phyloP scores from a whole-genome alignment of 768 basidiomycete genomes.

The Boletus huronensis region DNA sequence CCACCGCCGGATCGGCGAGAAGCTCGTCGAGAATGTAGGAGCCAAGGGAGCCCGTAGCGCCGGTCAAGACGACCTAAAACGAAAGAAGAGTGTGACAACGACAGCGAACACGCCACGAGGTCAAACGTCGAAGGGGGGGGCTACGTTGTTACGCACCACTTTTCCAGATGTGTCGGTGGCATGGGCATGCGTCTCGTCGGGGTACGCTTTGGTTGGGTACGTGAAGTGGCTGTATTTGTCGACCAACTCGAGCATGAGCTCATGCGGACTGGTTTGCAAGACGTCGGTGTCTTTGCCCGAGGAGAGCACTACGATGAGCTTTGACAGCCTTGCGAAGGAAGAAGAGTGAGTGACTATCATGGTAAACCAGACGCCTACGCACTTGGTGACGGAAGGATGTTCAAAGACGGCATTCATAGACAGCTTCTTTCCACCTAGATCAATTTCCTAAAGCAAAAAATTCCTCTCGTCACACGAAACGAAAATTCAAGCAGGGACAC shows the following conservation, averaged over 20 bases:
- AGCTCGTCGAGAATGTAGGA: constrained; percentile 50
- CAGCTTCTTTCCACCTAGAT: constrained; percentile 21
- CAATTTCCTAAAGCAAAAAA: constrained; percentile 10
- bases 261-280: constrained; percentile 27
- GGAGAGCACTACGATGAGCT: constrained; percentile 36
- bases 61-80: constrained; percentile 40
- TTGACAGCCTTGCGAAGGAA: constrained; percentile 33
- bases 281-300: constrained; percentile 26
- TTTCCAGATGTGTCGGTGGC: constrained; percentile 3
- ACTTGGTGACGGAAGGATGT: constrained; percentile 42
- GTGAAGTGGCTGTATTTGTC: constrained; percentile 36
- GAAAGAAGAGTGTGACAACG: not conserved
- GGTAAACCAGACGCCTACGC: not conserved
- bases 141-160: constrained; percentile 11
- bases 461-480: constrained; percentile 8
- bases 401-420: constrained; percentile 44
- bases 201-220: not conserved
- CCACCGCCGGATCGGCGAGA: constrained; percentile 34
- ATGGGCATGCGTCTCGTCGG: constrained; percentile 11
- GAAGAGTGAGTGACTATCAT: not conserved
- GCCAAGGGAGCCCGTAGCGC: constrained; percentile 53
- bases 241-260: constrained; percentile 46
- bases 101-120: not conserved
- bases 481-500: constrained; percentile 16
- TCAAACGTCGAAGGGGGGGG: not conserved